A percentile compares a stretch with the other conserved stretches of the same genome.
phyloP scores from a whole-genome alignment of 2,329 filamentous ascomycete genomes.

The Ascochyta fabae region DNA sequence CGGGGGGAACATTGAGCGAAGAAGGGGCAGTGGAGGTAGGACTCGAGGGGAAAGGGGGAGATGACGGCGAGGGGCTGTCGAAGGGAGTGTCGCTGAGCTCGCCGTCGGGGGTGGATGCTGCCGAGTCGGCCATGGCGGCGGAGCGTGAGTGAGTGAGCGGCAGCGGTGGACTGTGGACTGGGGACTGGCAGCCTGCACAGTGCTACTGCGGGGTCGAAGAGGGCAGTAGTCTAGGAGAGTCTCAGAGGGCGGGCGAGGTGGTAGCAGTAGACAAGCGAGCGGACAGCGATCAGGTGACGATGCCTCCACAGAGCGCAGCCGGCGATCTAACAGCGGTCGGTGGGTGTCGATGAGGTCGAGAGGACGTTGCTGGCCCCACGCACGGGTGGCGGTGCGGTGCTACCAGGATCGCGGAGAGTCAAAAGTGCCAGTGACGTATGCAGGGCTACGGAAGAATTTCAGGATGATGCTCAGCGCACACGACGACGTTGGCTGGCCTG shows the following conservation, averaged over 20 bases:
- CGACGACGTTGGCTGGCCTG: conserved; percentile 16
- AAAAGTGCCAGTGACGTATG: conserved; percentile 27
- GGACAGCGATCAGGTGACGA: conserved; percentile 20
- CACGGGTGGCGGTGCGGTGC: conserved; percentile 28
- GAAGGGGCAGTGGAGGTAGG: conserved; percentile 28
- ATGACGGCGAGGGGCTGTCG: conserved; percentile 41
- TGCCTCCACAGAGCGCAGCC: conserved; percentile 19
- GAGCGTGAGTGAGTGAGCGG: conserved; percentile 1
- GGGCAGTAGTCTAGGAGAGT: conserved; percentile 3
- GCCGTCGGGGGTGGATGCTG: conserved; percentile 39
- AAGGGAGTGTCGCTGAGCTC: conserved; percentile 43
- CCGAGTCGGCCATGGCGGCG: conserved; percentile 38
- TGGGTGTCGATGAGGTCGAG: conserved; percentile 26
- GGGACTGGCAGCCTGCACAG: conserved; percentile 5
- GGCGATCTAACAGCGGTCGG: conserved; percentile 20
- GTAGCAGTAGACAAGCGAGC: conserved; percentile 16
- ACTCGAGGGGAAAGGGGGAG: conserved; percentile 35
- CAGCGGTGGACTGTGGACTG: background rate
- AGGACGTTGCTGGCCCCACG: conserved; percentile 23
- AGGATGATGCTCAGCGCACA: conserved; percentile 16
- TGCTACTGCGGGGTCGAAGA: conserved; percentile 25
- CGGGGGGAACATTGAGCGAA: conserved; percentile 26
- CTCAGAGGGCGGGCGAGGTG: conserved; percentile 1
- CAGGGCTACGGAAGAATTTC: conserved; percentile 24
- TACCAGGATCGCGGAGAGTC: conserved; percentile 21